Evolutionary conservation across 116 monocot species (phyloP).

Genomic region (Trichopus zeylanicus): DNA sequence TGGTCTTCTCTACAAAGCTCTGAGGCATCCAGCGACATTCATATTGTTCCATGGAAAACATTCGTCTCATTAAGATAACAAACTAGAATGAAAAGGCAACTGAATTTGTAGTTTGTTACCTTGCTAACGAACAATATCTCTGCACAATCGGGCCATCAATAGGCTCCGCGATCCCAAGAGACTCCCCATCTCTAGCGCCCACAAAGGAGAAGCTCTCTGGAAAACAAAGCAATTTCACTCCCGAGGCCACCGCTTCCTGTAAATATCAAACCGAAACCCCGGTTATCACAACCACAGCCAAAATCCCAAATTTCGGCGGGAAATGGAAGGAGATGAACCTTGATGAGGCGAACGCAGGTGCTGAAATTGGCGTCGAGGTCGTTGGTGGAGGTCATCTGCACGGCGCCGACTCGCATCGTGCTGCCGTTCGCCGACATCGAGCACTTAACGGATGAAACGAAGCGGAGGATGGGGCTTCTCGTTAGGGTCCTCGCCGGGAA

Average conservation of each 20-base stretch:
- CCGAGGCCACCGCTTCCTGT: conserved; percentile 67
- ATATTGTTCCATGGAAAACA: too few species aligned
- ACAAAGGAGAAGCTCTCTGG: conserved; percentile 87
- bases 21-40: too few species aligned
- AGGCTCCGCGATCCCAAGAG: conserved; percentile 64
- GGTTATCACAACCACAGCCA: background rate
- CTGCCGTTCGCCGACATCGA: conserved; percentile 11
- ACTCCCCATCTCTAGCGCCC: conserved; percentile 45
- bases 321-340: conserved; percentile 16
- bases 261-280: background rate
- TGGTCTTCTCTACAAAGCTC: too few species aligned
- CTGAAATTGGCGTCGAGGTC: conserved; percentile 65
- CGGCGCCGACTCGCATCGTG: conserved; percentile 48
- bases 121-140: conserved; percentile 85
- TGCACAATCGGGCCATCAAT: conserved; percentile 74
- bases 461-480: background rate
- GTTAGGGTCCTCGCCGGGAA: background rate
- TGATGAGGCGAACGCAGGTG: conserved; percentile 72
- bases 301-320: background rate
- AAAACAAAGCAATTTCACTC: conserved; percentile 75
- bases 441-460: background rate
- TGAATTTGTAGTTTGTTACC: too few species aligned
- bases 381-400: conserved; percentile 83
- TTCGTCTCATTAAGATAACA: too few species aligned
- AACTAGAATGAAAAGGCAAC: too few species aligned